A percentile compares a stretch with the other conserved stretches of the same genome.
These are phyloP conservation scores for Pyrus bretschneideri DNA, from an alignment of 306 rosid species.

Conservation along the genomic window DNA sequence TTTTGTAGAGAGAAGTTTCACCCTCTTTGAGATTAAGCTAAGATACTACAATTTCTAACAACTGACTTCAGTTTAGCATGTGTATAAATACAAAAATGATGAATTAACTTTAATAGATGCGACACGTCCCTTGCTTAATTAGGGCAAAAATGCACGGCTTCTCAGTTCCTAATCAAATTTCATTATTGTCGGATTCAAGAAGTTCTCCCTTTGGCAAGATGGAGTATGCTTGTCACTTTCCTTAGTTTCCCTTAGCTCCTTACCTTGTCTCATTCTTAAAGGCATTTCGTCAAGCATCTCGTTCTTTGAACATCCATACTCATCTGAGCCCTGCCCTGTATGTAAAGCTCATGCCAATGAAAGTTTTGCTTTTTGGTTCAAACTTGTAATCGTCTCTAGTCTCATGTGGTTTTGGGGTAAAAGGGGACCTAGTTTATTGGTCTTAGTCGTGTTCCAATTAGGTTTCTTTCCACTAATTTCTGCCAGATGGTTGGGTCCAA, in stretches of 20 bases:
- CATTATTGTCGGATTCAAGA: neutral
- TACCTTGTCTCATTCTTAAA: too few species aligned
- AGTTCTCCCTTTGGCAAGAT: neutral
- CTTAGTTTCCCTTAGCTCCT: neutral
- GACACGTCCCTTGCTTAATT: neutral
- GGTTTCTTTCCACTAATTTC: conserved; percentile 6
- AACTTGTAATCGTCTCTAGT: neutral
- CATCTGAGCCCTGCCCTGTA: neutral
- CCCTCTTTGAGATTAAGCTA: neutral
- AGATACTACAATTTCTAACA: neutral
- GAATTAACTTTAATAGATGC: neutral
- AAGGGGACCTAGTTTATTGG: neutral
- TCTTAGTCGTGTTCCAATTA: neutral
- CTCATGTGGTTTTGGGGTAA: neutral
- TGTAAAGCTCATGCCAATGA: neutral
- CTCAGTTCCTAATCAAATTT: neutral
- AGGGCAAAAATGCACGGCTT: neutral
- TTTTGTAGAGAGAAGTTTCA: neutral
- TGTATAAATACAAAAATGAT: neutral
- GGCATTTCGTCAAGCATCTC: neutral
- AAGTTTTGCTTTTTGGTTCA: neutral
- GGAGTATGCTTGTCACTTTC: neutral
- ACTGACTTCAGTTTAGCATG: neutral
- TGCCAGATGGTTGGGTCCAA: conserved; percentile 12
- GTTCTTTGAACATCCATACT: too few species aligned